phyloP scores from a whole-genome alignment of 225 moss, liverwort and hornwort genomes.

The Asterella californica region DNA sequence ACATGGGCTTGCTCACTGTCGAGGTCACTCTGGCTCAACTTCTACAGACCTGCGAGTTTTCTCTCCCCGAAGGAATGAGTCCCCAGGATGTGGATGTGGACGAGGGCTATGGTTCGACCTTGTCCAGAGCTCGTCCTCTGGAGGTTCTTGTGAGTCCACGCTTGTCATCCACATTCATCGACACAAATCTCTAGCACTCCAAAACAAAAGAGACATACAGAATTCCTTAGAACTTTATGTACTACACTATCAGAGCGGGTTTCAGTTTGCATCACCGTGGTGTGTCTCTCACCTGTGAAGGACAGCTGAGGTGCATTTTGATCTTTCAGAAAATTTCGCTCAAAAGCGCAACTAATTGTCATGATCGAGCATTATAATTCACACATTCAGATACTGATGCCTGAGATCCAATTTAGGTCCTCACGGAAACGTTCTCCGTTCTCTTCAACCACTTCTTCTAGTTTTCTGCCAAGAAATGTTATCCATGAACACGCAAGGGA shows the following conservation, averaged over 20 bases:
- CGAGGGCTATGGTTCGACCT: not conserved
- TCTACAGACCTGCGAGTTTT: conserved; percentile 13
- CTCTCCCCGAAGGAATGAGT: not conserved
- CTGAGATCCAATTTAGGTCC: no score
- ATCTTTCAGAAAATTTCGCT: not conserved
- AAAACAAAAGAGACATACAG: not conserved
- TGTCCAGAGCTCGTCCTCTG: not conserved
- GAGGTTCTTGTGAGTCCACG: not conserved
- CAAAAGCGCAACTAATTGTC: no score
- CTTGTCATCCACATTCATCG: not conserved
- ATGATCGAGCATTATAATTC: no score
- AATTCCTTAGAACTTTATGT: not conserved
- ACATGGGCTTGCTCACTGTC: conserved; percentile 1
- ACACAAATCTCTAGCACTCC: not conserved
- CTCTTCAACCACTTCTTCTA: no score
- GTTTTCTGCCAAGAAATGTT: no score
- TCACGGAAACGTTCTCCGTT: no score
- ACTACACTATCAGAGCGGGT: not conserved
- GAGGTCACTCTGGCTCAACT: conserved; percentile 8
- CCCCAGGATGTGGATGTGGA: conserved; percentile 8
- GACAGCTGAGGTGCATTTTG: not conserved
- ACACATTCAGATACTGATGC: no score
- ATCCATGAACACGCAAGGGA: no score
- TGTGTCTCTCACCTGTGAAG: not conserved
- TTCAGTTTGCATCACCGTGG: not conserved